These are phyloP conservation scores for Sphenostylis stenocarpa DNA, from an alignment of 306 rosid species.

Conservation along the genomic window DNA sequence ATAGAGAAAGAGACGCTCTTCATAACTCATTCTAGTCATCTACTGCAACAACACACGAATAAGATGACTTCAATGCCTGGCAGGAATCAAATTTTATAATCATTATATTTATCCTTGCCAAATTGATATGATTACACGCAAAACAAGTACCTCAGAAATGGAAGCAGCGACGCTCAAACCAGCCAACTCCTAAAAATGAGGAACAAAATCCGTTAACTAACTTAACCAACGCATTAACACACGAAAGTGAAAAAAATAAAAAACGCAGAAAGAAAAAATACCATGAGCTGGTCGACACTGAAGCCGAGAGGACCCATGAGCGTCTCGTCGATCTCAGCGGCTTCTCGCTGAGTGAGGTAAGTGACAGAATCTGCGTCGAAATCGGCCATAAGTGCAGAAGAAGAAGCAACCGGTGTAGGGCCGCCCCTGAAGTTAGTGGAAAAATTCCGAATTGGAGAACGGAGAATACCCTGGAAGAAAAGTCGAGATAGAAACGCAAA, in stretches of 20 bases:
- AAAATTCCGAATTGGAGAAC: slow-evolving; percentile 47
- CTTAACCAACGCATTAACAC: not conserved
- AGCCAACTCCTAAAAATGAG: slow-evolving; percentile 76
- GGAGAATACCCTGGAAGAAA: slow-evolving; percentile 50
- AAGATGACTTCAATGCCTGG: not conserved
- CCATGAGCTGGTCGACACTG: slow-evolving; percentile 92
- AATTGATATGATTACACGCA: not conserved
- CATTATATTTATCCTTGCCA: not conserved
- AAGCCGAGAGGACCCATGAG: slow-evolving; percentile 98
- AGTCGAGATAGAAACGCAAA: not conserved
- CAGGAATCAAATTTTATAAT: not conserved
- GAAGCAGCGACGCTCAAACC: slow-evolving; percentile 93
- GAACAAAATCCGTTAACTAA: not conserved
- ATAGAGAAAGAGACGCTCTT: slow-evolving; percentile 7
- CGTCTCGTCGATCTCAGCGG: slow-evolving; percentile 84
- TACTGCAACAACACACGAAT: not conserved
- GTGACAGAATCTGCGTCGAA: slow-evolving; percentile 53
- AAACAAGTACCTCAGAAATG: slow-evolving; percentile 70
- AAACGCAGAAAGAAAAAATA: slow-evolving; percentile 16
- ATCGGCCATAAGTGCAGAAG: slow-evolving; percentile 40
- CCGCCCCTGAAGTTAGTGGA: slow-evolving; percentile 31
- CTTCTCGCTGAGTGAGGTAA: slow-evolving; percentile 74
- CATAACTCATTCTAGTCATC: not conserved
- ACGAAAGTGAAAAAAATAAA: not conserved
- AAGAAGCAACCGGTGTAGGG: not conserved